Evolutionary conservation across 2,329 filamentous ascomycete genomes (phyloP).

Genomic region (Ceratocystis colombiana): DNA sequence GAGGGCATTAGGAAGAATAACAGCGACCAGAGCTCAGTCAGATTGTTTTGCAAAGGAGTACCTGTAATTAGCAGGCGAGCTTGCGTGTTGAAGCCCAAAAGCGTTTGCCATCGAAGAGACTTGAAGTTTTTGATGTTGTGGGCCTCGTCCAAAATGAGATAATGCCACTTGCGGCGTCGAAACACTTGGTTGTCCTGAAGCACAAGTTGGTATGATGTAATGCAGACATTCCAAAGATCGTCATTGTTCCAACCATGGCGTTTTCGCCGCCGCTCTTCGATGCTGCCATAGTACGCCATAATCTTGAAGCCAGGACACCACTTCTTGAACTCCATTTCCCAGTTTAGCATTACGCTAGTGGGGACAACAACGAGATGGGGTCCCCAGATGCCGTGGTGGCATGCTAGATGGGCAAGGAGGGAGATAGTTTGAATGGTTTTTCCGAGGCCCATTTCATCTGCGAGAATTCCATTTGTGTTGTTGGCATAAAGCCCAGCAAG

Average conservation of each 20-base stretch:
- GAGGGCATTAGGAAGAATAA: conserved; percentile 95
- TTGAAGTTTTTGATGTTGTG: conserved; percentile 99
- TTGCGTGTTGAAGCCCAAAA: conserved; percentile 86
- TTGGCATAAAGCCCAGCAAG: conserved; percentile 85
- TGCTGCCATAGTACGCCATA: conserved; percentile 87
- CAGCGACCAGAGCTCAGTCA: conserved; percentile 93
- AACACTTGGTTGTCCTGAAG: conserved; percentile 90
- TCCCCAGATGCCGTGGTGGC: conserved; percentile 84
- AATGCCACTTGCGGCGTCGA: conserved; percentile 88
- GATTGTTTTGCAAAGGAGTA: conserved; percentile 91
- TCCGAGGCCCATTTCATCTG: conserved; percentile 96
- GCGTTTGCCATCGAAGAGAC: conserved; percentile 89
- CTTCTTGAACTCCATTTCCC: conserved; percentile 99
- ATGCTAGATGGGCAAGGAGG: conserved; percentile 81
- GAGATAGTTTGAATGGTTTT: conserved; percentile 99
- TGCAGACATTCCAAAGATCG: conserved; percentile 91
- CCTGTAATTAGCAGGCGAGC: conserved; percentile 81
- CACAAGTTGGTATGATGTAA: conserved; percentile 95
- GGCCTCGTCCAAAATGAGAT: conserved; percentile 94
- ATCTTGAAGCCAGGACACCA: conserved; percentile 98
- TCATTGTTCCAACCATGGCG: conserved; percentile 88
- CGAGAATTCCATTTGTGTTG: conserved; percentile 88
- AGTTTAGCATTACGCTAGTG: conserved; percentile 97
- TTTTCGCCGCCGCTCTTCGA: conserved; percentile 84
- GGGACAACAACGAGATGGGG: conserved; percentile 93